Base-by-base conservation (phyloP, 2,329 filamentous ascomycete species). In the Alternaria incomplexa region DNA sequence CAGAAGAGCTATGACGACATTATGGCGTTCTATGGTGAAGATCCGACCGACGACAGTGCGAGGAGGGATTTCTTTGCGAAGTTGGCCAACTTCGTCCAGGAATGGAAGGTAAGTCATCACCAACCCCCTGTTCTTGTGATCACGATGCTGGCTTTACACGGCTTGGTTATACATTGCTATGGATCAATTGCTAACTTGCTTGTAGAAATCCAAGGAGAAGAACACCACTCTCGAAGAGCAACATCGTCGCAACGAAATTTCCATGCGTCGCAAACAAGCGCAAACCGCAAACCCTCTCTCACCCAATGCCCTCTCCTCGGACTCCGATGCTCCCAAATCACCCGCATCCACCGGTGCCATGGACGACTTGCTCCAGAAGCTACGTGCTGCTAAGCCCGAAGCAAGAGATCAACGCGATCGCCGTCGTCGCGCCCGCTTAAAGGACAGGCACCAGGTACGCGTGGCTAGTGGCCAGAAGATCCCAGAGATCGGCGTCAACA, bases 11-110 rank as follows among this genome's bases (percentile, higher is more conserved):
- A 95, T 83, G 92, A 97, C 75, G 93, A 97, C 77, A 97, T 98
- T 71, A 93, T 98, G 90, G 87, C 90, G 6, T 97, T 97, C 81
- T 98, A 97, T 77, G 96, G 96, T 68, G 96, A 99, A 83, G 96
- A 99, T 76, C 90, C 92, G 43, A 85, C 87, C 12, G 96, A 99
- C 78, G 96, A 98, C 56, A 96, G 93, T 74, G 91, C 94, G n/a
- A 87, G 94, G 61, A 88, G 96, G 66, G 94, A 97, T 72, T 99
- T 99, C 86, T 99, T 99, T 78, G 85, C 90, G 67, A 98, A 98
- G 84, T 86, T 99, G 73, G 93, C 95, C 20, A 85, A 89, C 58
- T 99, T 99, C 83, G 88, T 99, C 72, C 83, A 86, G 30, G 96
- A 98, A 79, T 99, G 96, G 92, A 97, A 95, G 84, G 87, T 89